Conservation (phyloP, 2,329 filamentous ascomycete genomes). For the Fusarium drepaniforme region DNA sequence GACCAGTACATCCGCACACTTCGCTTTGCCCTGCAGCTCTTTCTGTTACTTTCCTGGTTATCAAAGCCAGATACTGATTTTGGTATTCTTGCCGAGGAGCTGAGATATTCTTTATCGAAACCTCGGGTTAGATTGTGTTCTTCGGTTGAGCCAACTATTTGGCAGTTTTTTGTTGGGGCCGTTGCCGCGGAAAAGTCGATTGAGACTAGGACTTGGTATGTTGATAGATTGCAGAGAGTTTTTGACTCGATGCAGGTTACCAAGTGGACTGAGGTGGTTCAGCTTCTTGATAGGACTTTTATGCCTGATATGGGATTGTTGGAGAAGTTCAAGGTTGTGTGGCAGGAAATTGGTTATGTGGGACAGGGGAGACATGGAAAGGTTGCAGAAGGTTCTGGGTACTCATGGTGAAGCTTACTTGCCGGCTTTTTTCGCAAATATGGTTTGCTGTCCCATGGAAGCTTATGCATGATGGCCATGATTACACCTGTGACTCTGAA, state of each 20-base stretch:
- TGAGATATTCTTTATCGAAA: constrained; percentile 8
- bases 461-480: neutral
- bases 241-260: neutral
- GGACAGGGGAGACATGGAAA: neutral
- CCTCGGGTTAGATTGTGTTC: constrained; percentile 32
- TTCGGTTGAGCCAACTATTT: constrained; percentile 29
- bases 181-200: constrained; percentile 3
- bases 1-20: constrained; percentile 27
- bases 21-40: constrained; percentile 11
- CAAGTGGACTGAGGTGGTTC: neutral
- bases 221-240: constrained; percentile 2
- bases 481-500: neutral
- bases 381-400: neutral
- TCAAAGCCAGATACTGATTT: neutral
- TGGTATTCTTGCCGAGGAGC: neutral
- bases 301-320: neutral
- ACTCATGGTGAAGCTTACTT: neutral
- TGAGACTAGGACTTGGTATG: constrained; percentile 11
- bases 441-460: neutral
- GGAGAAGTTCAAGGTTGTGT: constrained; percentile 2
- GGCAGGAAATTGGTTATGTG: constrained; percentile 7
- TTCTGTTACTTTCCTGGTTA: constrained; percentile 29
- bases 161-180: constrained; percentile 39
- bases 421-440: neutral
- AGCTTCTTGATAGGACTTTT: neutral